Base-by-base conservation (phyloP, 495 filamentous ascomycete species). In the Penicillium mononematosum region DNA sequence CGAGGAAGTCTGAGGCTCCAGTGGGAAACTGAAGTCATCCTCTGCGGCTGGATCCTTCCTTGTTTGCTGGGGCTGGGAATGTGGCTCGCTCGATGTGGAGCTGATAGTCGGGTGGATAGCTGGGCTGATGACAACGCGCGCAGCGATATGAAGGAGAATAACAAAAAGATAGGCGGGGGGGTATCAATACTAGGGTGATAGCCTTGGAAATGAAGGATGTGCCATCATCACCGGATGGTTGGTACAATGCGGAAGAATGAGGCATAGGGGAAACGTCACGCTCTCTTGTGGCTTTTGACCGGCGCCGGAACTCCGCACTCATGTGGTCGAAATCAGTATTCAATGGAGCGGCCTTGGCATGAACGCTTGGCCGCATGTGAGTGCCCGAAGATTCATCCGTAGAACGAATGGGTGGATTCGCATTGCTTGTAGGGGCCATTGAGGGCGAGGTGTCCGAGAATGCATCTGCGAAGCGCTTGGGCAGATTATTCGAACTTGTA, bases 71-170 rank as follows among this genome's bases (percentile, higher is more conserved):
- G 55, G 34, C 14, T 32, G 42, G 19, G 54, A 45, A 3, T 58
- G 43, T 5, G 70, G 36, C 7, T 63, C 60, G 4, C 55, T 56
- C 10, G 55, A 32, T 7, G 64, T 53, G 14, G 66, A 59, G 38
- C 59, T 69, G 42, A 62, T 43, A 27, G 58, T 63, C 3, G 74
- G 70, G 5, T 53, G 38, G 11, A 27, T 2, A 6, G 38, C 17
- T 12, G 50, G 50, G 50, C 85, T 88, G 20, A 85, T 82, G 0
- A 83, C 80, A 58, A 95, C 89, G 38, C 81, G 83, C 0, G 88
- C 85, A 3, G 91, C 89, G 29, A 96, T 88, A 49, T 83, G 83
- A 8, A 96, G 78, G 77, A 96, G 89, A 41, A 94, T 71, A 8
- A 83, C 78, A 36, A 96, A 78, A 8, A 96, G 79, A 56, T 89